Conservation (phyloP, 2,329 filamentous ascomycete species). For the Sporothrix pseudoabietina region DNA sequence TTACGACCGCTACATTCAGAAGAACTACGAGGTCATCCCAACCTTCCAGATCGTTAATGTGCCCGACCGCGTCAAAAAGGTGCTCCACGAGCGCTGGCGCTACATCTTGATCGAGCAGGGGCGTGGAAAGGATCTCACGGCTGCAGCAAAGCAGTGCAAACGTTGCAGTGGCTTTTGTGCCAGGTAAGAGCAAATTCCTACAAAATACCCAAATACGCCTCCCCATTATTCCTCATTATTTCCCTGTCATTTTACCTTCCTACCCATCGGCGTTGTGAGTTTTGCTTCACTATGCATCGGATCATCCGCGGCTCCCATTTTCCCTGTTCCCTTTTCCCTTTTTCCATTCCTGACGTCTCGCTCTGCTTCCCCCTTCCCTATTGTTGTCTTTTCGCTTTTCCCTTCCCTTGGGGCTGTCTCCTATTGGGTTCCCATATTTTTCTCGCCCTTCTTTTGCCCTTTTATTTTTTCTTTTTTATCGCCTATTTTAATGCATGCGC, state of each 20-base stretch:
- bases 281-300: neutral
- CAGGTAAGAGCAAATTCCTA: constrained; percentile 60
- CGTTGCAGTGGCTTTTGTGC: constrained; percentile 89
- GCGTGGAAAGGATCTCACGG: constrained; percentile 91
- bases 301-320: neutral
- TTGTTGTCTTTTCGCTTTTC: neutral
- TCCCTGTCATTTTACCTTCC: neutral
- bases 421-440: constrained; percentile 14
- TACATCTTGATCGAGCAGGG: constrained; percentile 93
- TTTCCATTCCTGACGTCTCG: constrained; percentile 10
- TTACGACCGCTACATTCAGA: constrained; percentile 97
- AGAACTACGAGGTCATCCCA: constrained; percentile 95
- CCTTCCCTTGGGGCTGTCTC: neutral
- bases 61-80: constrained; percentile 90
- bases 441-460: constrained; percentile 14
- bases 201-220: neutral
- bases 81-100: constrained; percentile 94
- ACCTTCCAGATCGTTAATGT: constrained; percentile 94
- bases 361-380: neutral
- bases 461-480: constrained; percentile 32
- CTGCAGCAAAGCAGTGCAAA: constrained; percentile 94
- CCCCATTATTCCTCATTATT: neutral
- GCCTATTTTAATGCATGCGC: constrained; percentile 30
- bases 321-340: neutral
- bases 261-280: neutral